Conservation (phyloP, 2,329 filamentous ascomycete species). For the Cordyceps fumosorosea region DNA sequence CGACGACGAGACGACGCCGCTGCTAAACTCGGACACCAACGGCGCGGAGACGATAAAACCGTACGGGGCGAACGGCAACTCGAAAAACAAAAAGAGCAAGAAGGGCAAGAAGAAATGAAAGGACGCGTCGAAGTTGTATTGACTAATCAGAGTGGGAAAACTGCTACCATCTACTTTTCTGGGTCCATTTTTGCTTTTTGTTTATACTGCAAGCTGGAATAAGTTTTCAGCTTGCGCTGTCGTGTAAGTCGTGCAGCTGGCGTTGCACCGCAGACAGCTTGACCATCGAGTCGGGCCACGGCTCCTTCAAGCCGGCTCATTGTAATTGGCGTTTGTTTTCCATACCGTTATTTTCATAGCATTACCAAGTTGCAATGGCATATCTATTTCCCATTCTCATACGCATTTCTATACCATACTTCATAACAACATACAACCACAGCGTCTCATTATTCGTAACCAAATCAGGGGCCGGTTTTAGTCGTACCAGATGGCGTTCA, state of each 20-base stretch:
- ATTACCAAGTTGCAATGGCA: not conserved
- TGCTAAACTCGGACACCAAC: slow-evolving; percentile 22
- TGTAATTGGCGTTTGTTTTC: not conserved
- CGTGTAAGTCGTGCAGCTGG: not conserved
- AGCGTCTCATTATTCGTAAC: too few relatives aligned
- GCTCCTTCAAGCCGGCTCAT: not conserved
- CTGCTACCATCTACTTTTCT: not conserved
- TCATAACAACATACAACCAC: too few relatives aligned
- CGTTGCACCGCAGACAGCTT: not conserved
- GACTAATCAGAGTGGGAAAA: not conserved
- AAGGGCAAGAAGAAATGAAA: slow-evolving; percentile 35
- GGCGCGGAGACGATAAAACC: slow-evolving; percentile 18
- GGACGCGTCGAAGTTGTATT: not conserved
- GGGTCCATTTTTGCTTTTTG: not conserved
- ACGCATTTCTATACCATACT: not conserved
- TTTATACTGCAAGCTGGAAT: not conserved
- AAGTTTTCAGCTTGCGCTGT: not conserved
- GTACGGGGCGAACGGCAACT: slow-evolving; percentile 9
- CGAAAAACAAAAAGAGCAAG: slow-evolving; percentile 17
- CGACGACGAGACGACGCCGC: slow-evolving; percentile 25
- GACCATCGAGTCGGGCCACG: not conserved
- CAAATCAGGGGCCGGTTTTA: slow-evolving; percentile 13
- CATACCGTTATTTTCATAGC: not conserved
- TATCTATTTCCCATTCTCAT: not conserved
- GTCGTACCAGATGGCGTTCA: slow-evolving; percentile 96